Evolutionary conservation across 2,329 filamentous ascomycete genomes (phyloP), one percentile per base, ranked within the genome.

Genomic region (Tolypocladium capitatum): DNA sequence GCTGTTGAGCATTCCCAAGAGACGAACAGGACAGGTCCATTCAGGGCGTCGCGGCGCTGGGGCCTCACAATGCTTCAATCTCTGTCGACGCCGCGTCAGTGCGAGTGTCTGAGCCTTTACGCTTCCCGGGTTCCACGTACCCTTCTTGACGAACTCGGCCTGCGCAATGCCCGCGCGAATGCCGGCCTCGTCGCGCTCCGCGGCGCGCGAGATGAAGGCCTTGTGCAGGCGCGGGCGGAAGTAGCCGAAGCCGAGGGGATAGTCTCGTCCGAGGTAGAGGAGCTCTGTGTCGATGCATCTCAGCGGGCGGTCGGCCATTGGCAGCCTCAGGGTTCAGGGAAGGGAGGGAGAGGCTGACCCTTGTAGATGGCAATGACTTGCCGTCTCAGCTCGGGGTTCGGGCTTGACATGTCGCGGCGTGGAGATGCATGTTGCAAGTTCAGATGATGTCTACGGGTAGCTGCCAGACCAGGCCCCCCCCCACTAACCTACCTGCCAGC

Each of bases 101-200:
- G 4, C 38, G 18, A 30, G 24, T 30, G 2, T 5, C 8, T 13
- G 9, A 2, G 16, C 16, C 24, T 7, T 7, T 7, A n/a, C 0
- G 38, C 28, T 10, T 16, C 4, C 14, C 13, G 2, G 18, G 14
- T 1, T 16, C 5, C 35, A 48, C 60, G n/a, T 60, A 88, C 88
- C 88, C 74, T 94, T 96, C 67, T 87, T 94, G 4, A 97, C 88
- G 65, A 85, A 96, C 55, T 94, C 80, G 0, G 89, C 91, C 51
- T 83, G 74, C 36, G 78, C 74, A 48, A 98, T 87, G 0, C 81
- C 86, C 51, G 81, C 74, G 38, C 73, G 75, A 45, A 98, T 96
- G 58, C 86, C 75, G 8, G 76, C 78, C 52, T 91, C 83, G 55
- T 92, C 81, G 2, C 70, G 74, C 49, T 95, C 61, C 36, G 74